phyloP scores from a whole-genome alignment of 352 stramenopile genomes.

The Phytophthora crassamura region DNA sequence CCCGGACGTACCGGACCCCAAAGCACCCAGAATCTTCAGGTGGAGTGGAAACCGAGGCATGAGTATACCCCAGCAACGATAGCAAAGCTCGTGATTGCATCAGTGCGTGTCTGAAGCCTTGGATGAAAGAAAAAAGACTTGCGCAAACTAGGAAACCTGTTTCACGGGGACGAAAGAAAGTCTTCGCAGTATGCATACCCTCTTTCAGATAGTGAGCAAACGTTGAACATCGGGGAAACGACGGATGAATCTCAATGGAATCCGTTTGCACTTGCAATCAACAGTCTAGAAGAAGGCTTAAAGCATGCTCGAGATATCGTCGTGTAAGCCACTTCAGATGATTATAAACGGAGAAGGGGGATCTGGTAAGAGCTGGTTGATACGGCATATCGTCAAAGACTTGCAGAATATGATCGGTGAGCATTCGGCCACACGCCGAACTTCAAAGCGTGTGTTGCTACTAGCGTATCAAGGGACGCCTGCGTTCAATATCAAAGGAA shows the following conservation, averaged over 20 bases:
- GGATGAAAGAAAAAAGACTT: neutral
- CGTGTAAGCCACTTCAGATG: neutral
- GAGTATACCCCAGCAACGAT: neutral
- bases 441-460: neutral
- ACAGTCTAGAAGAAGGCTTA: neutral
- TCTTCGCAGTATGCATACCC: neutral
- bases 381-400: conserved; percentile 1
- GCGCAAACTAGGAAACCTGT: neutral
- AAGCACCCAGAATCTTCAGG: neutral
- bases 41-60: conserved; percentile 1
- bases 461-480: neutral
- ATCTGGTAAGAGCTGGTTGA: neutral
- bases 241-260: neutral
- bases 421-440: neutral
- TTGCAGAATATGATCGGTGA: neutral
- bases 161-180: neutral
- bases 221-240: neutral
- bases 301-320: neutral
- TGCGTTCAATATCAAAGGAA: conserved; percentile 2
- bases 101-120: neutral
- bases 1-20: neutral
- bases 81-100: neutral
- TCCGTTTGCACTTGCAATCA: neutral
- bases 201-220: neutral
- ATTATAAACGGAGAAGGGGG: neutral